Evolutionary conservation across 2,329 filamentous ascomycete species (phyloP).

Genomic region (Claviceps capensis): DNA sequence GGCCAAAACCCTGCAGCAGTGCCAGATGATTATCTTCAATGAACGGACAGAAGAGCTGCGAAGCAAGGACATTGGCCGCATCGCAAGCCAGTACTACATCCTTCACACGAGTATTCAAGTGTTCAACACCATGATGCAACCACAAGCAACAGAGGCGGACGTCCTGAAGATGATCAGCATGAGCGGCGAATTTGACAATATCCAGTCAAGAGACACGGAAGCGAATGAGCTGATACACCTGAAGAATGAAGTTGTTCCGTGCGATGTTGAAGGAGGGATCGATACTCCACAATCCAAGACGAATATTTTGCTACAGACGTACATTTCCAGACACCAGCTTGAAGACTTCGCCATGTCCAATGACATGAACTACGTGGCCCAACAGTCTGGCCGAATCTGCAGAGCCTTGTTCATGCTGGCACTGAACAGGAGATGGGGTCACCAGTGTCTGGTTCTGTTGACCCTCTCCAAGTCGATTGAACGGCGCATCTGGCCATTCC

Average conservation of each 20-base stretch:
- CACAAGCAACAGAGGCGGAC: constrained; percentile 76
- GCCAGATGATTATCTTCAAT: constrained; percentile 99
- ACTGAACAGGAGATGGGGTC: constrained; percentile 86
- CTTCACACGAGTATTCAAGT: constrained; percentile 86
- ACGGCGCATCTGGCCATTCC: constrained; percentile 86
- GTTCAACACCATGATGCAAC: constrained; percentile 90
- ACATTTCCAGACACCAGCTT: constrained; percentile 75
- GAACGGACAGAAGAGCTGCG: constrained; percentile 85
- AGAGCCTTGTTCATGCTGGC: constrained; percentile 95
- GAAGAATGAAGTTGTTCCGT: constrained; percentile 56
- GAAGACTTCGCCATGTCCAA: constrained; percentile 92
- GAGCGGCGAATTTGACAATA: constrained; percentile 96
- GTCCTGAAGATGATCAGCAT: constrained; percentile 92
- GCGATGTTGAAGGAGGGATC: constrained; percentile 61
- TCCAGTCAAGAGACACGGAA: constrained; percentile 83
- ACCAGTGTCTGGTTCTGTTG: constrained; percentile 82
- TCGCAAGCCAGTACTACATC: constrained; percentile 95
- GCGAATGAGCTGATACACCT: constrained; percentile 72
- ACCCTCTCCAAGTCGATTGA: constrained; percentile 95
- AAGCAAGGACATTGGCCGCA: constrained; percentile 88
- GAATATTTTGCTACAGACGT: constrained; percentile 86
- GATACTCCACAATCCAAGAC: constrained; percentile 77
- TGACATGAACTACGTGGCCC: constrained; percentile 86
- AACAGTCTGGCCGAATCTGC: constrained; percentile 90
- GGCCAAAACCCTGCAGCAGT: constrained; percentile 73